Percentiles rank a stretch among this genome's conserved stretches.
phyloP scores from a whole-genome alignment of 805 yeast genomes.

The Sungouiozyma ichnusensis region DNA sequence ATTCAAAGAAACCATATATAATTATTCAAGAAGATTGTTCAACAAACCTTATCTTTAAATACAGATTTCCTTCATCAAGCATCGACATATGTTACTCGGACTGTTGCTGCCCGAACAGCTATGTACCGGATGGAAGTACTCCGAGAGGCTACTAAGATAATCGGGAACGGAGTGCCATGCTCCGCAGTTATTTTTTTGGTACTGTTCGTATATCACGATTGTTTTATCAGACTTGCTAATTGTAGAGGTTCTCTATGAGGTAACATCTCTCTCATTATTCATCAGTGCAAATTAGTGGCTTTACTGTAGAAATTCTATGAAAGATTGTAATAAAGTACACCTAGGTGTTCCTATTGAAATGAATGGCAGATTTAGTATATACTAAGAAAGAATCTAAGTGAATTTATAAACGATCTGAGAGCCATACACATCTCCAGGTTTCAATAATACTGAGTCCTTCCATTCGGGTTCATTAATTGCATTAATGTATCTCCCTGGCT shows the following conservation, averaged over 20 bases:
- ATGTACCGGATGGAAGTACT: not conserved
- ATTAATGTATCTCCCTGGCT: conserved; percentile 48
- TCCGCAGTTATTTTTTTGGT: no score
- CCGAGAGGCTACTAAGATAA: not conserved
- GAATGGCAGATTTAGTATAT: not conserved
- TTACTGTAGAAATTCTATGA: no score
- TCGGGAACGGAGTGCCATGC: not conserved
- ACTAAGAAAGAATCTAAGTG: conserved; percentile 3
- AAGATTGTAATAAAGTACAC: no score
- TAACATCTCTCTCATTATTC: no score
- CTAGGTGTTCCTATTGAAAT: not conserved
- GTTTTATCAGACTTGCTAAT: no score
- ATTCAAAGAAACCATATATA: not conserved
- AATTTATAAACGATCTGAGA: conserved; percentile 28
- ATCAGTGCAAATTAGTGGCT: no score
- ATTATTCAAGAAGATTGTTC: no score
- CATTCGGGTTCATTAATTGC: conserved; percentile 41
- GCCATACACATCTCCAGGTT: conserved; percentile 45
- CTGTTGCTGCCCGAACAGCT: not conserved
- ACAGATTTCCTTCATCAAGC: not conserved
- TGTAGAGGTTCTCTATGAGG: no score
- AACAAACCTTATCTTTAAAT: no score
- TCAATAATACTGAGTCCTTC: conserved; percentile 38
- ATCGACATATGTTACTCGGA: not conserved
- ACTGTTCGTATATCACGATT: no score